Percentiles rank a stretch among this genome's conserved stretches.
These are phyloP conservation scores for Paspalum vaginatum DNA, from an alignment of 176 grass and related monocot species.

Conservation along the genomic window DNA sequence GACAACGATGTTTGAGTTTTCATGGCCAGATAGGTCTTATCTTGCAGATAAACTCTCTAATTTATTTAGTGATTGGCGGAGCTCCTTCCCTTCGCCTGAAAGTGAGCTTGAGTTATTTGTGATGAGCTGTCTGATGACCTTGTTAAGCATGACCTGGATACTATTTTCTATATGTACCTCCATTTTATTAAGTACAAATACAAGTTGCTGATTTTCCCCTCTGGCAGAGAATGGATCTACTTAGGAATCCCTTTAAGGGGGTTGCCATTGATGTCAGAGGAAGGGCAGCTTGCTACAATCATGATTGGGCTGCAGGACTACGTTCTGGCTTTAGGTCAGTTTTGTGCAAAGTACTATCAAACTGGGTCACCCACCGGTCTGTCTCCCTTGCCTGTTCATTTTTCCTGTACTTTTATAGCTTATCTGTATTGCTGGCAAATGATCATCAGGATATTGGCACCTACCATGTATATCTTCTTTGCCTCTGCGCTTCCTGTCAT, in stretches of 20 bases:
- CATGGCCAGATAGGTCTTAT: background rate
- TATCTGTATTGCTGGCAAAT: constrained; percentile 37
- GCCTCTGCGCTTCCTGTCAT: constrained; percentile 94
- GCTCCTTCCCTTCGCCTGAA: background rate
- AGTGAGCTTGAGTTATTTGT: background rate
- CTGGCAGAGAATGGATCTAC: constrained; percentile 57
- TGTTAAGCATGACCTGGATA: background rate
- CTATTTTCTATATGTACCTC: background rate
- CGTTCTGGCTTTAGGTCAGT: constrained; percentile 63
- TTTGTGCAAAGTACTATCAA: background rate
- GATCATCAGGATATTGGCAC: constrained; percentile 77
- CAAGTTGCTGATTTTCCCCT: background rate
- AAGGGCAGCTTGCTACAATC: constrained; percentile 66
- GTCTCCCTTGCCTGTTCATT: background rate
- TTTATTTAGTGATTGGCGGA: background rate
- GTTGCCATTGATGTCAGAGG: constrained; percentile 69
- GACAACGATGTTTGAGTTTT: background rate
- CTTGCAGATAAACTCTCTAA: background rate
- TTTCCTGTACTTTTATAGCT: constrained; percentile 1
- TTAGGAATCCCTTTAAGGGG: constrained; percentile 52
- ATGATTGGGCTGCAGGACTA: constrained; percentile 73
- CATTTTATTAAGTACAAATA: background rate
- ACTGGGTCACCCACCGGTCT: background rate
- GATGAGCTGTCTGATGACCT: background rate
- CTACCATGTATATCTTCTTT: constrained; percentile 92